Base-by-base conservation (phyloP, 352 stramenopile species). In the Pythium biforme region DNA sequence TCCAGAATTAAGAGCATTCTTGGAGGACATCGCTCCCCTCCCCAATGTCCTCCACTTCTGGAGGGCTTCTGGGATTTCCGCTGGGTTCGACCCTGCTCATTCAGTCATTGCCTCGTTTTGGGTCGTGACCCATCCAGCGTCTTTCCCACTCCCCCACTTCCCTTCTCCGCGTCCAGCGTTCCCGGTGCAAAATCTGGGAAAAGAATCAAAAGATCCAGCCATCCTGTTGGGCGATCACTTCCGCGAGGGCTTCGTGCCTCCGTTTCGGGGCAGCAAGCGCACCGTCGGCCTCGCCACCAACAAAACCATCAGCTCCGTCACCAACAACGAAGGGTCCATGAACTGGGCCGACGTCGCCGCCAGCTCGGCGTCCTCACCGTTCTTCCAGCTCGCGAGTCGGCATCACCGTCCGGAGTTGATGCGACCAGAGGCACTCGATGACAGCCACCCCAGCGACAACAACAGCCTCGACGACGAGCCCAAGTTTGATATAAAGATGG, bases 1-100 rank as follows among this genome's bases (percentile, higher is more conserved):
- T 47, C 59, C 26, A 69, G 63, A 69, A 73, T 70, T 72, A 51
- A 67, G 57, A 74, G 70, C 39, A 52, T 55, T 49, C 51, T 72
- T 55, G 52, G 50, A 31, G 56, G 19, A 29, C 41, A 34, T 56
- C 31, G 7, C 31, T 34, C 9, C 25, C 39, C 9, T 25, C 23
- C n/a, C 22, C 12, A 14, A 20, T 37, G 10, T 41, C 4, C 17
- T 31, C 39, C n/a, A n/a, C n/a, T n/a, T n/a, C n/a, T n/a, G n/a
- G n/a, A n/a, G n/a, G n/a, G n/a, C n/a, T n/a, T 60, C 54, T 53
- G 54, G 54, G 54, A 43, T 61, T 61, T 41, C n/a, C 15, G 22
- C 19, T 23, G 3, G n/a, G 5, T 48, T 11, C 45, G 31, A 49
- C 31, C 31, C 11, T 19, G 12, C 15, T 29, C 55, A 55, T 51